A percentile compares a stretch with the other conserved stretches of the same genome.
phyloP scores from a whole-genome alignment of 1,284 basidiomycete genomes.

The Phaffia rhodozyma region DNA sequence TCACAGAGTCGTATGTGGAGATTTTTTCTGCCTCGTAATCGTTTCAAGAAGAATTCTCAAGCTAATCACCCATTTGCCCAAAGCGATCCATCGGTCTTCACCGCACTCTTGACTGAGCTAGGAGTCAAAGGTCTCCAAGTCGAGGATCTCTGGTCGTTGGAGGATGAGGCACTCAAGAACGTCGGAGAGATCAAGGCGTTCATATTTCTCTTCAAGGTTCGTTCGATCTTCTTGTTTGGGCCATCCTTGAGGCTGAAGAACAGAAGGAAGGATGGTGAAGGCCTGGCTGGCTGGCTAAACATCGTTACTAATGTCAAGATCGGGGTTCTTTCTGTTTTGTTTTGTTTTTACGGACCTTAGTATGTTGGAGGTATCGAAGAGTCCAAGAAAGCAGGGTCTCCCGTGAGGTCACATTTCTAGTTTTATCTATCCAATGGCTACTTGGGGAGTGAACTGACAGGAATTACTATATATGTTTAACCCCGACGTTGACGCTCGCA shows the following conservation, averaged over 20 bases:
- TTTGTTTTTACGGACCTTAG: neutral
- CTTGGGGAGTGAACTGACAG: neutral
- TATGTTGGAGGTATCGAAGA: slow-evolving; percentile 14
- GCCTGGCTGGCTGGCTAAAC: slow-evolving; percentile 26
- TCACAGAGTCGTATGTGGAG: neutral
- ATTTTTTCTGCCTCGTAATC: neutral
- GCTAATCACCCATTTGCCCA: neutral
- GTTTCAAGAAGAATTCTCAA: neutral
- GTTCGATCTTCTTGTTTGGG: slow-evolving; percentile 42
- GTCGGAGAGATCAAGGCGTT: slow-evolving; percentile 42
- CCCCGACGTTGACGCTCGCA: slow-evolving; percentile 39
- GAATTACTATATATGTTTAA: neutral
- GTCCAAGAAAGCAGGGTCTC: slow-evolving; percentile 1
- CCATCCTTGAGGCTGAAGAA: slow-evolving; percentile 34
- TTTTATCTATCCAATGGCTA: neutral
- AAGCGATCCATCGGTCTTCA: slow-evolving; percentile 38
- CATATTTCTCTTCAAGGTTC: slow-evolving; percentile 75
- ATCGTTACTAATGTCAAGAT: neutral
- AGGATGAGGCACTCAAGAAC: neutral
- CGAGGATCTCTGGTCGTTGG: slow-evolving; percentile 26
- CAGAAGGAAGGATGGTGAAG: slow-evolving; percentile 34
- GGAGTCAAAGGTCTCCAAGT: slow-evolving; percentile 40
- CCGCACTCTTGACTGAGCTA: slow-evolving; percentile 35
- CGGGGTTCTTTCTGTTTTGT: neutral
- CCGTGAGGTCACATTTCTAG: slow-evolving; percentile 22